Conservation (phyloP, 2,329 filamentous ascomycete genomes). For the Tricladium varicosporioides region DNA sequence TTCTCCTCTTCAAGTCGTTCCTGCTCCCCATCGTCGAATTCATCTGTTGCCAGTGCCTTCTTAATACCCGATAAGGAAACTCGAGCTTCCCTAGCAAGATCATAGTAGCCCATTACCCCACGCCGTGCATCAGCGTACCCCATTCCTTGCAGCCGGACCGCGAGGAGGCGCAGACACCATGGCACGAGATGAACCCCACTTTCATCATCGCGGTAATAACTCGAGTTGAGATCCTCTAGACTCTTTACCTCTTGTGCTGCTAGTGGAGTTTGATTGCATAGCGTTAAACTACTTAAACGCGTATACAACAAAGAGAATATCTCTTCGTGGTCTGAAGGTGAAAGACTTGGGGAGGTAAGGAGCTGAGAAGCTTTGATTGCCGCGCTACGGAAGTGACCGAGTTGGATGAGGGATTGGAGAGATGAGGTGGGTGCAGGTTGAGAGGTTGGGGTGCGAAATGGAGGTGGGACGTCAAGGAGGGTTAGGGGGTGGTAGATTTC, state of each 20-base stretch:
- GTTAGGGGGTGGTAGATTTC: constrained; percentile 82
- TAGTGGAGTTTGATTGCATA: constrained; percentile 70
- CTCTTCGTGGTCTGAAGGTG: constrained; percentile 54
- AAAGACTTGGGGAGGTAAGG: constrained; percentile 52
- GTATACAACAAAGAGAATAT: constrained; percentile 81
- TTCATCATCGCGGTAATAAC: constrained; percentile 52
- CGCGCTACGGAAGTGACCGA: constrained; percentile 77
- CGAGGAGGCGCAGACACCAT: constrained; percentile 81
- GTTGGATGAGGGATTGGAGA: constrained; percentile 64
- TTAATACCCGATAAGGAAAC: constrained; percentile 52
- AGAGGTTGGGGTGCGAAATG: constrained; percentile 68
- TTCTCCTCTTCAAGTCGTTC: constrained; percentile 38
- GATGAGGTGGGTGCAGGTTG: constrained; percentile 62
- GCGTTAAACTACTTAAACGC: constrained; percentile 75
- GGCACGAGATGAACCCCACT: constrained; percentile 68
- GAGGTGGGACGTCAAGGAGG: constrained; percentile 53
- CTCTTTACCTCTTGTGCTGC: constrained; percentile 67
- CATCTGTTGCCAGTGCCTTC: constrained; percentile 15
- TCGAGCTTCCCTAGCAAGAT: constrained; percentile 77
- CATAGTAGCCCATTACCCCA: constrained; percentile 87
- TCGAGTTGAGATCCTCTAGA: constrained; percentile 59
- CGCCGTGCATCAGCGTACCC: constrained; percentile 82
- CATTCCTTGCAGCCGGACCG: constrained; percentile 79
- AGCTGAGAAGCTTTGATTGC: constrained; percentile 65
- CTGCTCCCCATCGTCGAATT: neutral